phyloP scores from a whole-genome alignment of 305 asterid species.

The Solanum aculeatissimum region DNA sequence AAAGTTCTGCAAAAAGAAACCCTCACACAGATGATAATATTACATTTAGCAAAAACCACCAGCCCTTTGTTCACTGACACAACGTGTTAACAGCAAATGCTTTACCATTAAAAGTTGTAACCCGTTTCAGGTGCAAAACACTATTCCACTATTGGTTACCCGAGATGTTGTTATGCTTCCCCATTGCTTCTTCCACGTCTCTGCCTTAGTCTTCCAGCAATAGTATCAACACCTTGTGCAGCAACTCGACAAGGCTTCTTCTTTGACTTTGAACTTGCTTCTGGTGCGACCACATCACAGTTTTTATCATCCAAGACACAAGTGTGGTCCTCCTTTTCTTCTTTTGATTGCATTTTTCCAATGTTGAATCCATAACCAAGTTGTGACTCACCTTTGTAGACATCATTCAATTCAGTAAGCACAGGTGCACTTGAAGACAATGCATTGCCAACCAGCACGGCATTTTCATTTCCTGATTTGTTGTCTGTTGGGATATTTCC shows the following conservation, averaged over 20 bases:
- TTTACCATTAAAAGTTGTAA: neutral
- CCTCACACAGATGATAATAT: neutral
- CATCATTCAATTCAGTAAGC: neutral
- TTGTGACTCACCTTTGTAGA: neutral
- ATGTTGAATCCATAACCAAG: neutral
- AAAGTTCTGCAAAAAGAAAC: neutral
- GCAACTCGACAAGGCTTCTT: constrained; percentile 16
- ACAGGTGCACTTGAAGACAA: neutral
- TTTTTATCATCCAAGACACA: neutral
- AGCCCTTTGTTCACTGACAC: neutral
- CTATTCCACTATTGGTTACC: neutral
- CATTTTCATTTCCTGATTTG: neutral
- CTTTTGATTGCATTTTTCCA: neutral
- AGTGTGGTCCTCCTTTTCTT: constrained; percentile 8
- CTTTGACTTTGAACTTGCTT: constrained; percentile 19
- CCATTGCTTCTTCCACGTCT: constrained; percentile 12
- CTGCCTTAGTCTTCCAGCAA: constrained; percentile 42
- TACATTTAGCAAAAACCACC: neutral
- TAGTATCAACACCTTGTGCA: constrained; percentile 31
- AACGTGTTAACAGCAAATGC: neutral
- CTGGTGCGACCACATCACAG: constrained; percentile 7
- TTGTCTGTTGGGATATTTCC: neutral
- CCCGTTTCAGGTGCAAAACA: neutral
- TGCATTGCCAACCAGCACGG: neutral
- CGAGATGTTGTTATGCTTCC: neutral